phyloP scores from a whole-genome alignment of 345 rosid species.

The Psidium guajava region DNA sequence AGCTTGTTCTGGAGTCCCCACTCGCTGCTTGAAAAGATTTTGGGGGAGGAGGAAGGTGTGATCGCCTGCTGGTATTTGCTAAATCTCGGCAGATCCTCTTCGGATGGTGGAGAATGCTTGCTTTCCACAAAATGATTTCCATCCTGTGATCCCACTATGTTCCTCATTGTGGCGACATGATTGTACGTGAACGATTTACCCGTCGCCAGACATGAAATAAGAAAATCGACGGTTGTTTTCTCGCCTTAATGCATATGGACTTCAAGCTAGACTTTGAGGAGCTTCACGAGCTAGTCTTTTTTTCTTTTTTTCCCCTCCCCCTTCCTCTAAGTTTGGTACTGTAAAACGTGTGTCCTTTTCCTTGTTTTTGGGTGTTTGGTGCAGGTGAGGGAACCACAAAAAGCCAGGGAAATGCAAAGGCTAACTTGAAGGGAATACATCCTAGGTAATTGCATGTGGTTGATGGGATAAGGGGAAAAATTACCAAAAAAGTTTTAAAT shows the following conservation, averaged over 20 bases:
- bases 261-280: background rate
- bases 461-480: background rate
- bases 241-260: background rate
- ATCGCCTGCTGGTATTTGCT: background rate
- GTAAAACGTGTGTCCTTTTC: background rate
- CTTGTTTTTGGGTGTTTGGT: background rate
- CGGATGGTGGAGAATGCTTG: constrained; percentile 17
- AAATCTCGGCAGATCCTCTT: background rate
- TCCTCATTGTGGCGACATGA: background rate
- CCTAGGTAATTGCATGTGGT: background rate
- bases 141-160: background rate
- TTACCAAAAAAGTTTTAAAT: too few relatives aligned
- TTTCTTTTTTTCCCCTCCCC: too few relatives aligned
- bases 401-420: background rate
- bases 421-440: background rate
- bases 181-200: background rate
- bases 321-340: background rate
- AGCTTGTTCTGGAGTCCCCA: background rate
- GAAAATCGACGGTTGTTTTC: background rate
- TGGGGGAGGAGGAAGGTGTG: background rate
- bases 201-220: background rate
- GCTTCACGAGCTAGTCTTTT: background rate
- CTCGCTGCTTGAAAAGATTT: background rate
- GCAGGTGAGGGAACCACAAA: background rate
- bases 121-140: constrained; percentile 10